A percentile compares a stretch with the other conserved stretches of the same genome.
Evolutionary conservation across 2,329 filamentous ascomycete genomes (phyloP).

Genomic region (Colletotrichum nymphaeae): DNA sequence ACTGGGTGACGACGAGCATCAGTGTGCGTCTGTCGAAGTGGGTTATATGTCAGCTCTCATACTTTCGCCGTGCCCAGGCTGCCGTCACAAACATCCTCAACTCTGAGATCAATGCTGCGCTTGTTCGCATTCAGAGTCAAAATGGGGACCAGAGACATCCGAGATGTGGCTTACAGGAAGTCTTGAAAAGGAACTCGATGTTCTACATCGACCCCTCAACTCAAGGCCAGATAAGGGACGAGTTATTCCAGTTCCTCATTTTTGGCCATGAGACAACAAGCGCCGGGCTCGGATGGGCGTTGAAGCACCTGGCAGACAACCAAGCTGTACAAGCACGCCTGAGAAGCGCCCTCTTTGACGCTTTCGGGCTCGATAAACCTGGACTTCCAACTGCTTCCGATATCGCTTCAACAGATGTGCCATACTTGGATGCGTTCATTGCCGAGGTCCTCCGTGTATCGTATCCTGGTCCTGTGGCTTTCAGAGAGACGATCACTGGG

Average conservation of each 20-base stretch:
- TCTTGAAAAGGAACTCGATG: not conserved
- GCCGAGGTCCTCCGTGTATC: not conserved
- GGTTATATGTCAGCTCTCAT: not conserved
- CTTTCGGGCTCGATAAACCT: not conserved
- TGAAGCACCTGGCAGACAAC: not conserved
- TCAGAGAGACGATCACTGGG: not conserved
- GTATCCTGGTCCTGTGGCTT: not conserved
- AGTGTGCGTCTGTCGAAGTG: not conserved
- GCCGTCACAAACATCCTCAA: not conserved
- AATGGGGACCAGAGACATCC: not conserved
- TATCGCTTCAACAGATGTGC: not conserved
- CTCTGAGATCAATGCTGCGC: not conserved
- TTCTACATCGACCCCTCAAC: not conserved
- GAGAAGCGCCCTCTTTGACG: not conserved
- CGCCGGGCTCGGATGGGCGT: not conserved
- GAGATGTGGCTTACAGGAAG: not conserved
- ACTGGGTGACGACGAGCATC: not conserved
- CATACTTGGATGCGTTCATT: not conserved
- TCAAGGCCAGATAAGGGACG: not conserved
- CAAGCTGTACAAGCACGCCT: not conserved
- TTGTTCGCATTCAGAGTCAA: not conserved
- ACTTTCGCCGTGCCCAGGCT: not conserved
- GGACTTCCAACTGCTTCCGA: not conserved
- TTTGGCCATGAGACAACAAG: not conserved
- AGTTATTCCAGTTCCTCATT: not conserved